Evolutionary conservation across 1,139 yeast genomes (phyloP).

Genomic region (Blastobotrys niveus): DNA sequence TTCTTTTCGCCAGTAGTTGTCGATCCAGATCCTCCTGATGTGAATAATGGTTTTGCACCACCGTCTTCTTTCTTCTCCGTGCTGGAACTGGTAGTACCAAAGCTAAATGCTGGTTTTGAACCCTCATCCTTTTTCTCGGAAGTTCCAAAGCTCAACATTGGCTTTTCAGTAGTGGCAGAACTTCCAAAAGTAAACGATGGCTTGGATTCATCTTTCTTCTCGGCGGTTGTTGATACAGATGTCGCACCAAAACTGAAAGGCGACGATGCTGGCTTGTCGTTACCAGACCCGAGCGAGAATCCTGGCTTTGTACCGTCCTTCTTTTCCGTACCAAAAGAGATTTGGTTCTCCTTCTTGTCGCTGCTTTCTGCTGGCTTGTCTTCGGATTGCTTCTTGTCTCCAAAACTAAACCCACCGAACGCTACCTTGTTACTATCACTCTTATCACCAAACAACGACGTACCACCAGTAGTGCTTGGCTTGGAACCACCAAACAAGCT

Average conservation of each 20-base stretch:
- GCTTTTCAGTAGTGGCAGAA: constrained; percentile 3
- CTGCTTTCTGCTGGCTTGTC: neutral
- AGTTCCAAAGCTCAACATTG: neutral
- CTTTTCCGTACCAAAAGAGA: constrained; percentile 26
- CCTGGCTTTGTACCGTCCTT: constrained; percentile 22
- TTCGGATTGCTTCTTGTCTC: neutral
- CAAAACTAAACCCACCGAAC: neutral
- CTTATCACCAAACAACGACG: neutral
- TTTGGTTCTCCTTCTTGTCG: too few relatives aligned
- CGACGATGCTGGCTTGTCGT: constrained; percentile 23
- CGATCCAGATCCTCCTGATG: neutral
- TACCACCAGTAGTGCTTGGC: neutral
- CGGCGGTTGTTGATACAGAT: too few relatives aligned
- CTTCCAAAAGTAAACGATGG: constrained; percentile 11
- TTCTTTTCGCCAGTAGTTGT: constrained; percentile 12
- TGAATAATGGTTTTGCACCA: neutral
- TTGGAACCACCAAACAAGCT: neutral
- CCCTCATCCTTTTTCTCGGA: constrained; percentile 20
- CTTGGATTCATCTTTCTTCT: constrained; percentile 15
- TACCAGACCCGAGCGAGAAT: constrained; percentile 25
- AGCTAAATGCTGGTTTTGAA: constrained; percentile 12
- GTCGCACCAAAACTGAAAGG: constrained; percentile 29
- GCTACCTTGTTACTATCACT: neutral
- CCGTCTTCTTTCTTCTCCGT: neutral
- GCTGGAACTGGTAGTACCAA: constrained; percentile 13